A percentile compares a stretch with the other conserved stretches of the same genome.
phyloP scores from a whole-genome alignment of 257 asterid genomes.

The Ilex aquifolium region DNA sequence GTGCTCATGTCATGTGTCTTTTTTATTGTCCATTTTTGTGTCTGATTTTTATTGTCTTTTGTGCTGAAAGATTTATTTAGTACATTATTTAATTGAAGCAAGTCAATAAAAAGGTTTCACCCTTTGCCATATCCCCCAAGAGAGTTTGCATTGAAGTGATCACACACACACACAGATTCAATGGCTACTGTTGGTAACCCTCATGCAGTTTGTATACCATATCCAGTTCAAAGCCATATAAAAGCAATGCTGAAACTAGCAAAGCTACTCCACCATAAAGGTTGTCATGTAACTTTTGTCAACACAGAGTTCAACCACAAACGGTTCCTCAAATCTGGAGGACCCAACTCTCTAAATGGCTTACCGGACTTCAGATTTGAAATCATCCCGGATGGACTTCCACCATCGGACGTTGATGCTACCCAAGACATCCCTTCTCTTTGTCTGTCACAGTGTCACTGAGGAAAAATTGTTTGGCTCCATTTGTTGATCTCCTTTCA shows the following conservation, averaged over 20 bases:
- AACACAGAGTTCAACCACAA: slow-evolving; percentile 25
- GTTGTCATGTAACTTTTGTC: slow-evolving; percentile 30
- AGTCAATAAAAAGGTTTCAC: too few species aligned
- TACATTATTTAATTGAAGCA: too few species aligned
- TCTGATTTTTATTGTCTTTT: too few species aligned
- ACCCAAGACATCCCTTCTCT: slow-evolving; percentile 17
- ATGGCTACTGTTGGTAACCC: background rate
- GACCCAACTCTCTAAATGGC: slow-evolving; percentile 5
- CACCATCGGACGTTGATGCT: slow-evolving; percentile 17
- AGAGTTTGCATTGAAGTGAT: too few species aligned
- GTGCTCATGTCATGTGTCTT: too few species aligned
- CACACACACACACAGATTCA: too few species aligned
- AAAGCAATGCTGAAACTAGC: slow-evolving; percentile 30
- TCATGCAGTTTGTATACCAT: slow-evolving; percentile 28
- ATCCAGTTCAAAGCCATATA: slow-evolving; percentile 35
- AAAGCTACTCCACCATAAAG: slow-evolving; percentile 25
- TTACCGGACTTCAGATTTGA: slow-evolving; percentile 13
- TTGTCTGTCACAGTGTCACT: slow-evolving; percentile 15
- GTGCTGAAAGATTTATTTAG: too few species aligned
- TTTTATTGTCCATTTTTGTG: too few species aligned
- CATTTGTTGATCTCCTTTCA: slow-evolving; percentile 11
- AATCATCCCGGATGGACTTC: slow-evolving; percentile 26
- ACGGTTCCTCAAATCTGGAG: slow-evolving; percentile 11
- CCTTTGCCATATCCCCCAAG: too few species aligned
- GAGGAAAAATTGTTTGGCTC: slow-evolving; percentile 14